Conservation (phyloP, 192 early-diverging fungal genomes). For the Ambispora gerdemannii region DNA sequence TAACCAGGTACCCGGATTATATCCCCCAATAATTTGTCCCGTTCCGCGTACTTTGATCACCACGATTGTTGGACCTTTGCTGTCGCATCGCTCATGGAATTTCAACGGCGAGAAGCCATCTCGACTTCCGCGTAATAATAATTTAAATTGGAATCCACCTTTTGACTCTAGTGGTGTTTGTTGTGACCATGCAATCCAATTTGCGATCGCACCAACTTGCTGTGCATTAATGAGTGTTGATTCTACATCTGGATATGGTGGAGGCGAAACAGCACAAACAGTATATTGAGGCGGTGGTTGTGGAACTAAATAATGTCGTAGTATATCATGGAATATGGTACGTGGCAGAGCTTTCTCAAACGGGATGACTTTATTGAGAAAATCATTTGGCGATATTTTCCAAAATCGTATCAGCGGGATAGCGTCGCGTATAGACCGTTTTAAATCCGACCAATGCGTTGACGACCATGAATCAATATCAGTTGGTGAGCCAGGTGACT, state of each 20-base stretch:
- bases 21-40: background rate
- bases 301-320: background rate
- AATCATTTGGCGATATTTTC: background rate
- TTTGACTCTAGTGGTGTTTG: background rate
- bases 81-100: background rate
- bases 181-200: background rate
- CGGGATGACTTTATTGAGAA: background rate
- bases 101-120: background rate
- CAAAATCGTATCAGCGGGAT: background rate
- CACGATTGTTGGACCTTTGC: background rate
- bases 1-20: slow-evolving; percentile 1
- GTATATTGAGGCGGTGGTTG: background rate
- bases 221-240: background rate
- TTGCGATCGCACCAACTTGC: background rate
- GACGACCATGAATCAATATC: background rate
- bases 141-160: background rate
- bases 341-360: background rate
- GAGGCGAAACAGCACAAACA: background rate
- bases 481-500: background rate
- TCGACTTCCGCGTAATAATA: background rate
- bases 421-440: background rate
- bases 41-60: background rate
- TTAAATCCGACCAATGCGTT: background rate
- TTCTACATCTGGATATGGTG: background rate
- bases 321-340: slow-evolving; percentile 1